phyloP scores from a whole-genome alignment of 805 yeast species.

The Sungouiella blattae region DNA sequence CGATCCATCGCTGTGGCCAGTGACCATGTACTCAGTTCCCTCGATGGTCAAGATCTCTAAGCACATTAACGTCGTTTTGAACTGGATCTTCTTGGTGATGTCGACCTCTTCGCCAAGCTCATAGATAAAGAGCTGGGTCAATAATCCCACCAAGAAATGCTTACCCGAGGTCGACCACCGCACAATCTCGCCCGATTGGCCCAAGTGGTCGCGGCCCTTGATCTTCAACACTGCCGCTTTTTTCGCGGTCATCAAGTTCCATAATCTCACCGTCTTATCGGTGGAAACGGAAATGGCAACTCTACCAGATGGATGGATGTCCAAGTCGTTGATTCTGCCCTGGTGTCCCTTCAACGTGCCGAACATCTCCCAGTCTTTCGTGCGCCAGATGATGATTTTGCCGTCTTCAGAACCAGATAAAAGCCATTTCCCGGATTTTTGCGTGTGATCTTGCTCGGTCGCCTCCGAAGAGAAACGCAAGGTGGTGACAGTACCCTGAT shows the following conservation, averaged over 20 bases:
- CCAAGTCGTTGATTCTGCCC: slow-evolving; percentile 77
- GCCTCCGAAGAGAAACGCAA: slow-evolving; percentile 64
- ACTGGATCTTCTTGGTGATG: slow-evolving; percentile 49
- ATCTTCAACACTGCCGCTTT: slow-evolving; percentile 83
- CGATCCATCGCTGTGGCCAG: slow-evolving; percentile 71
- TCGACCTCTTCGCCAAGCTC: slow-evolving; percentile 55
- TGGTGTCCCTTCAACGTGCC: slow-evolving; percentile 87
- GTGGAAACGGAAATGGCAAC: slow-evolving; percentile 86
- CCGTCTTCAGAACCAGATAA: slow-evolving; percentile 91
- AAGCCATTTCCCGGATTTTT: slow-evolving; percentile 78
- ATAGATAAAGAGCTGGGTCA: slow-evolving; percentile 62
- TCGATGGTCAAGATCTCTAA: slow-evolving; percentile 49
- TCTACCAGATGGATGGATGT: slow-evolving; percentile 86
- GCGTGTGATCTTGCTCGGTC: slow-evolving; percentile 11
- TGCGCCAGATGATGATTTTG: slow-evolving; percentile 85
- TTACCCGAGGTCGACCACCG: slow-evolving; percentile 70
- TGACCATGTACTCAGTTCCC: slow-evolving; percentile 53
- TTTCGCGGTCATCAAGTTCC: slow-evolving; percentile 96
- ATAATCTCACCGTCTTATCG: slow-evolving; percentile 78
- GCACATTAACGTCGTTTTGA: slow-evolving; percentile 63
- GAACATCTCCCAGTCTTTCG: slow-evolving; percentile 93
- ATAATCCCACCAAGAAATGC: slow-evolving; percentile 70
- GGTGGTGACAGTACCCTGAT: slow-evolving; percentile 82
- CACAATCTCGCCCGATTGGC: slow-evolving; percentile 62
- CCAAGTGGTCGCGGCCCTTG: slow-evolving; percentile 62